Evolutionary conservation across 164 flowering plant genomes (phyloP).

Genomic region (Macadamia integrifolia): DNA sequence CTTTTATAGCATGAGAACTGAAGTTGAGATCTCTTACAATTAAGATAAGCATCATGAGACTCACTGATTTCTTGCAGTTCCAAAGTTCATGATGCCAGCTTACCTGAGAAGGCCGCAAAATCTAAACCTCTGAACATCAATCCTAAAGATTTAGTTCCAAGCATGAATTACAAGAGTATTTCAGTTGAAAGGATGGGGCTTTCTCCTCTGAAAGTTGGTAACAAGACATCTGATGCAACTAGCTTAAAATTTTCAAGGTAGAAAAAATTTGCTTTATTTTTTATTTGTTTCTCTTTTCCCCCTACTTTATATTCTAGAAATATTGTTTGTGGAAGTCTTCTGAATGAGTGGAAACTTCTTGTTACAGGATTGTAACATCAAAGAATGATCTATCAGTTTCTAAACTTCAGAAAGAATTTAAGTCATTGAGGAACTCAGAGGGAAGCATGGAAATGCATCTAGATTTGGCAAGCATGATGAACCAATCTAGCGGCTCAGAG

Average conservation of each 20-base stretch:
- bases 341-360: constrained; percentile 7
- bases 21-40: background rate
- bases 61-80: constrained; percentile 29
- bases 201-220: constrained; percentile 23
- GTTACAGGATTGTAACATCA: constrained; percentile 24
- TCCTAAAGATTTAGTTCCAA: constrained; percentile 20
- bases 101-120: constrained; percentile 19
- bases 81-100: constrained; percentile 20
- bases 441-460: constrained; percentile 13
- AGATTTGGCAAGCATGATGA: constrained; percentile 16
- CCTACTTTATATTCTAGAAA: constrained; percentile 4
- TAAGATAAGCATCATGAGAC: background rate
- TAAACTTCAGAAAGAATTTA: constrained; percentile 20
- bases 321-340: constrained; percentile 2
- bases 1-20: background rate
- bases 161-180: constrained; percentile 18
- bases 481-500: constrained; percentile 16
- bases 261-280: background rate
- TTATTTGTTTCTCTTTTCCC: background rate
- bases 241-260: constrained; percentile 41
- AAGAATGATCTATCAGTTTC: constrained; percentile 20
- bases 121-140: constrained; percentile 15
- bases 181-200: constrained; percentile 21
- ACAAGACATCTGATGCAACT: constrained; percentile 27
- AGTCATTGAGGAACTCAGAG: constrained; percentile 16